Evolutionary conservation across 495 filamentous ascomycete genomes (phyloP).

Genomic region (Annulohypoxylon stygium): DNA sequence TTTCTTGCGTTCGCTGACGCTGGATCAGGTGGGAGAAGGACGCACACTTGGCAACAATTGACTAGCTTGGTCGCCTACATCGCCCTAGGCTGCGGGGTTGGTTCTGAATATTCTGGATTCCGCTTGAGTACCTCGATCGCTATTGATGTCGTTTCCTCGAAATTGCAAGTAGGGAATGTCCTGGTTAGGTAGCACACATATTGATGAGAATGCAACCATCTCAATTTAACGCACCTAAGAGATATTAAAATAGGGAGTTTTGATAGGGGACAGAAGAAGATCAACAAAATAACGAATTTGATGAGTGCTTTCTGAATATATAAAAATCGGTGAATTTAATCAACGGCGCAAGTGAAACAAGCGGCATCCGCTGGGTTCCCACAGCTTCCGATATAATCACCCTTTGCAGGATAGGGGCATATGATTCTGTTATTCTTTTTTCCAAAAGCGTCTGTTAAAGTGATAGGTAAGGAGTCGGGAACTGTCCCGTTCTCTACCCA

Average conservation of each 20-base stretch:
- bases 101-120: neutral
- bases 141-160: neutral
- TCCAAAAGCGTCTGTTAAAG: constrained; percentile 29
- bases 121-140: neutral
- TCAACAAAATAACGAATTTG: no score
- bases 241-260: no score
- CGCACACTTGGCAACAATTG: constrained; percentile 30
- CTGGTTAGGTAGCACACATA: neutral
- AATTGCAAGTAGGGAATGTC: neutral
- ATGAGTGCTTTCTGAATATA: neutral
- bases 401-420: constrained; percentile 46
- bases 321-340: neutral
- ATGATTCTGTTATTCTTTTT: constrained; percentile 38
- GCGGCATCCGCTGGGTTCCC: constrained; percentile 12
- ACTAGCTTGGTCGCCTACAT: neutral
- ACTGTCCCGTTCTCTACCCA: constrained; percentile 57
- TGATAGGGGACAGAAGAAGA: no score
- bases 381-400: constrained; percentile 10
- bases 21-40: constrained; percentile 42
- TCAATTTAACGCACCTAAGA: neutral
- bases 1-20: constrained; percentile 7
- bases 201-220: neutral
- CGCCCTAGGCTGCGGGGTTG: neutral
- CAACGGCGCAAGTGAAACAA: constrained; percentile 25
- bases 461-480: constrained; percentile 38